Evolutionary conservation across 2,329 filamentous ascomycete species (phyloP).

Genomic region (Mariannaea elegans): DNA sequence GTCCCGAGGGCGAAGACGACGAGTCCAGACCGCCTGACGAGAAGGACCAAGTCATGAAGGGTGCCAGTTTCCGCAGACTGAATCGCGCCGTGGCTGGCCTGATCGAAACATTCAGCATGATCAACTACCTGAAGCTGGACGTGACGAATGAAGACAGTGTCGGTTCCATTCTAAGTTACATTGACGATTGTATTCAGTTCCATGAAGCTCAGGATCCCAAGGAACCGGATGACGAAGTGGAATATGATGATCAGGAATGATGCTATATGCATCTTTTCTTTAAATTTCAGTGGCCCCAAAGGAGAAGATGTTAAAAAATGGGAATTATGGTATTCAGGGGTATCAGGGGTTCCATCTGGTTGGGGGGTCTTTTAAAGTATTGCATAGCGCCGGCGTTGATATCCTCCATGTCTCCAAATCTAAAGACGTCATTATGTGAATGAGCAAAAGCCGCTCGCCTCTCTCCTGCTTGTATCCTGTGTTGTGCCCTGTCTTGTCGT

Average conservation of each 20-base stretch:
- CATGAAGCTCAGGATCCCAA: constrained; percentile 92
- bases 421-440: constrained; percentile 29
- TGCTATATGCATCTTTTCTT: not conserved
- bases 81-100: constrained; percentile 89
- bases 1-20: constrained; percentile 56
- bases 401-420: constrained; percentile 26
- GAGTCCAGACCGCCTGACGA: constrained; percentile 69
- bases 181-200: constrained; percentile 93
- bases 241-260: constrained; percentile 51
- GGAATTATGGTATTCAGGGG: constrained; percentile 19
- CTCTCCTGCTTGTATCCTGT: constrained; percentile 1
- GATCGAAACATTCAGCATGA: constrained; percentile 98
- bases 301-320: constrained; percentile 7
- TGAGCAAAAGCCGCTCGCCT: constrained; percentile 21
- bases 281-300: not conserved
- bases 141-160: constrained; percentile 93
- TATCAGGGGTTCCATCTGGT: constrained; percentile 22
- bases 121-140: constrained; percentile 91
- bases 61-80: constrained; percentile 80
- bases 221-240: constrained; percentile 73
- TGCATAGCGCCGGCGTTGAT: constrained; percentile 45
- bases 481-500: not conserved
- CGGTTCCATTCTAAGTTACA: constrained; percentile 83
- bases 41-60: constrained; percentile 77
- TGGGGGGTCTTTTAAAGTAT: constrained; percentile 31